Percentiles rank a stretch among this genome's conserved stretches.
Evolutionary conservation across 257 asterid species (phyloP).

Genomic region (Solanum bulbocastanum): DNA sequence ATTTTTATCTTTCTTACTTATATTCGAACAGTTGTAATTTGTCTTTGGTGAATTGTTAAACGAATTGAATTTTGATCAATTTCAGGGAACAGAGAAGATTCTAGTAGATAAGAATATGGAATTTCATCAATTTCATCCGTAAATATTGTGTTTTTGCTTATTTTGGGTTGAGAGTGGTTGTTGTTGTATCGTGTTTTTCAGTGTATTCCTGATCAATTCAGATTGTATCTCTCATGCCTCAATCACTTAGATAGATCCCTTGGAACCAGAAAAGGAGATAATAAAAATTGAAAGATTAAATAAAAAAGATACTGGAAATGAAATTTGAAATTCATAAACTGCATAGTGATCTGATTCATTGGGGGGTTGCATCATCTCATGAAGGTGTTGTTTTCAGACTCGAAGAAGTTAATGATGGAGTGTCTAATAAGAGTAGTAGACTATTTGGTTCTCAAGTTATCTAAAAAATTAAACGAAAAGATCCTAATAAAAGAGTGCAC

Average conservation of each 20-base stretch:
- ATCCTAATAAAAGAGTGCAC: background rate
- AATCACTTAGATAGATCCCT: background rate
- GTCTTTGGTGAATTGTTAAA: background rate
- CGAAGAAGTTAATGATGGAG: background rate
- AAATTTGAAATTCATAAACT: background rate
- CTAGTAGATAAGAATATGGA: background rate
- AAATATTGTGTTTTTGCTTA: background rate
- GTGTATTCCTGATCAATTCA: background rate
- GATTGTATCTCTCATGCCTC: background rate
- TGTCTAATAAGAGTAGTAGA: background rate
- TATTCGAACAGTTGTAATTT: background rate
- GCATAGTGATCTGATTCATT: background rate
- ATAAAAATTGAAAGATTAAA: background rate
- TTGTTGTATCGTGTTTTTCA: background rate
- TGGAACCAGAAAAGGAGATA: background rate
- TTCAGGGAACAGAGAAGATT: background rate
- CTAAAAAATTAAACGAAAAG: background rate
- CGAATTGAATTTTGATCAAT: background rate
- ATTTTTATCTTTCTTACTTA: background rate
- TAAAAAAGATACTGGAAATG: background rate
- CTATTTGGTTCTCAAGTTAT: background rate
- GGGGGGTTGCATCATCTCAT: background rate
- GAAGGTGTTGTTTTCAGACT: background rate
- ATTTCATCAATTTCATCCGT: background rate
- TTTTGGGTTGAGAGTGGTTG: background rate